phyloP scores from a whole-genome alignment of 2,329 filamentous ascomycete species.

The Penicillium hesseltinei region DNA sequence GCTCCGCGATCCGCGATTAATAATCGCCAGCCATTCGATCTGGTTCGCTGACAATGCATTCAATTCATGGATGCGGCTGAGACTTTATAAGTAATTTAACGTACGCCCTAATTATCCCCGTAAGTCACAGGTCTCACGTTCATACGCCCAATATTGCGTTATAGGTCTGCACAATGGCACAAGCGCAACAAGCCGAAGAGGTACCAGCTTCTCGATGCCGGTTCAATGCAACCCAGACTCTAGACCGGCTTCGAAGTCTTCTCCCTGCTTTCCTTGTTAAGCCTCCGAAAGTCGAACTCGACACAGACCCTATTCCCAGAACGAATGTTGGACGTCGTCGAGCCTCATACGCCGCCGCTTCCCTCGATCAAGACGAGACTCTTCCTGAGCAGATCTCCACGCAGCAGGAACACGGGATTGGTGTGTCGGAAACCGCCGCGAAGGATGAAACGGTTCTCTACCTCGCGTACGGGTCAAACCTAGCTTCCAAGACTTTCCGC shows the following conservation, averaged over 20 bases:
- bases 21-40: constrained; percentile 15
- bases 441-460: constrained; percentile 63
- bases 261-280: not conserved
- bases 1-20: constrained; percentile 16
- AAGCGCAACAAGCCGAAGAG: not conserved
- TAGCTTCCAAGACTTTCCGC: constrained; percentile 75
- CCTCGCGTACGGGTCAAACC: constrained; percentile 89
- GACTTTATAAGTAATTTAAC: constrained; percentile 2
- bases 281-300: not conserved
- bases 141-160: constrained; percentile 1
- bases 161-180: constrained; percentile 11
- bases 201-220: constrained; percentile 5
- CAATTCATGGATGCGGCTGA: constrained; percentile 3
- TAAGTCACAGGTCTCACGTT: not conserved
- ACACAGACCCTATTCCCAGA: constrained; percentile 12
- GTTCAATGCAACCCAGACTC: constrained; percentile 17
- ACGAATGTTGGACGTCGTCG: constrained; percentile 18
- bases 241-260: constrained; percentile 14
- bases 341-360: constrained; percentile 12
- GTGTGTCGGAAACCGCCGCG: constrained; percentile 4
- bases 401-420: constrained; percentile 16
- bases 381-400: constrained; percentile 18
- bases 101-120: constrained; percentile 6
- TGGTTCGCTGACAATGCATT: constrained; percentile 11
- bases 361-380: constrained; percentile 20